Conservation (phyloP, 225 moss, liverwort and hornwort genomes). For the Polytrichum commune region DNA sequence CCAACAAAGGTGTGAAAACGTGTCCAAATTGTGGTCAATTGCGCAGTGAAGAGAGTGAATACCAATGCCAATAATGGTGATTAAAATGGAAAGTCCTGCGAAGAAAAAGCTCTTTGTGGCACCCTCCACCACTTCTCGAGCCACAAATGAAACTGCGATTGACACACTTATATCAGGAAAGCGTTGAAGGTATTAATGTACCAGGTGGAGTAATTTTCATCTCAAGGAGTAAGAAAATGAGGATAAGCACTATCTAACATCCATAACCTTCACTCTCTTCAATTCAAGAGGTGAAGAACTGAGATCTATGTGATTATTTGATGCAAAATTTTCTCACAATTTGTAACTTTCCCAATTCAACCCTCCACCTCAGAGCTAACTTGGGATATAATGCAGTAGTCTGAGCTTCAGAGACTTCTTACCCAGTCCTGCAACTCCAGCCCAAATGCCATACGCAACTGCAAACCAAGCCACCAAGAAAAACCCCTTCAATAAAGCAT, state of each 20-base stretch:
- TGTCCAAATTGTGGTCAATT: not conserved
- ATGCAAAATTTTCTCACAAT: too few species aligned
- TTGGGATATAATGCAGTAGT: not conserved
- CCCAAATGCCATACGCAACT: slow-evolving; percentile 65
- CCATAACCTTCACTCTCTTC: too few species aligned
- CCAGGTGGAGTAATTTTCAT: too few species aligned
- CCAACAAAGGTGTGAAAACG: not conserved
- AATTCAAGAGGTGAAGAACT: too few species aligned
- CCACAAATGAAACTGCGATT: slow-evolving; percentile 47
- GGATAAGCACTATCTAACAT: too few species aligned
- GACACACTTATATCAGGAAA: too few species aligned
- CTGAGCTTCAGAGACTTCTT: slow-evolving; percentile 9
- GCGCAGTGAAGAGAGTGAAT: not conserved
- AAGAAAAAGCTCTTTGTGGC: slow-evolving; percentile 26
- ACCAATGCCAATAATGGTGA: slow-evolving; percentile 37
- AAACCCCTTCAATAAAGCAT: not conserved
- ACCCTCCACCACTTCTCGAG: slow-evolving; percentile 38
- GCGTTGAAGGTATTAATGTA: too few species aligned
- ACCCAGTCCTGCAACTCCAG: slow-evolving; percentile 54
- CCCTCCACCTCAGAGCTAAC: too few species aligned
- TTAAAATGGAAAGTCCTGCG: slow-evolving; percentile 30
- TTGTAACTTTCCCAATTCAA: too few species aligned
- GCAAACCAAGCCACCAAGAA: slow-evolving; percentile 19
- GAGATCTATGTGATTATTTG: too few species aligned
- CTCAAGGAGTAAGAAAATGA: too few species aligned